Base-by-base conservation (phyloP, 2,329 filamentous ascomycete species). In the Beauveria australis region DNA sequence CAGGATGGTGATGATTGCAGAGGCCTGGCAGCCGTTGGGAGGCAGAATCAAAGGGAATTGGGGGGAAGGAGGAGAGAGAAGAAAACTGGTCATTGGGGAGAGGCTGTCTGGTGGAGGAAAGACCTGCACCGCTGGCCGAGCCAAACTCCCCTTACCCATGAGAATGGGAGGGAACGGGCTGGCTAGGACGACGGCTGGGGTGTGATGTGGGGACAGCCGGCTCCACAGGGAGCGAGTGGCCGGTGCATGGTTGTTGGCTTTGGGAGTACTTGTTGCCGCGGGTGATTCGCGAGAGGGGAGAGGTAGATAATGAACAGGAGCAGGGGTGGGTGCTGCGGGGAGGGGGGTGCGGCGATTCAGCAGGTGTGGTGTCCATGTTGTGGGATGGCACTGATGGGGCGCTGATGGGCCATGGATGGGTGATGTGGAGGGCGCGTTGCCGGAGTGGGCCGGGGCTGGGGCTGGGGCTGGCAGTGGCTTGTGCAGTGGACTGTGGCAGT, bases 131-230 rank as follows among this genome's bases (percentile, higher is more conserved):
- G 67, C 71, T 72, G 69, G 69, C 68, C 66, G 65, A 46, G 47
- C 65, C 67, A 71, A 76, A 76, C 74, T 76, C 68, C 70, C 74
- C 74, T 76, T 67, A 76, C 74, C 74, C 74, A 76, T 69, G 70
- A 71, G 64, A 71, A 72, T 69, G 68, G 69, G 68, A 72, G 72
- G 69, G 70, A 73, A 73, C 71, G 71, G 71, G 69, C 67, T 37
- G 57, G 61, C 61, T 73, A 72, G 22, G 48, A 10, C 14, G 66
- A 73, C 71, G 66, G 65, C 54, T 66, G 57, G 55, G 22, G 53
- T 51, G 47, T 28, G 37, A 7, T 19, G 6, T n/a, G 44, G 28
- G 16, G 43, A 44, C 22, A 19, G 30, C 43, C 54, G 54, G 54
- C 54, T 57, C 54, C 54, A 57, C 54, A 47, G 19, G 43, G 30